Percentiles rank a stretch among this genome's conserved stretches.
phyloP scores from a whole-genome alignment of 1,139 yeast genomes.

The Hansenula sp. region DNA sequence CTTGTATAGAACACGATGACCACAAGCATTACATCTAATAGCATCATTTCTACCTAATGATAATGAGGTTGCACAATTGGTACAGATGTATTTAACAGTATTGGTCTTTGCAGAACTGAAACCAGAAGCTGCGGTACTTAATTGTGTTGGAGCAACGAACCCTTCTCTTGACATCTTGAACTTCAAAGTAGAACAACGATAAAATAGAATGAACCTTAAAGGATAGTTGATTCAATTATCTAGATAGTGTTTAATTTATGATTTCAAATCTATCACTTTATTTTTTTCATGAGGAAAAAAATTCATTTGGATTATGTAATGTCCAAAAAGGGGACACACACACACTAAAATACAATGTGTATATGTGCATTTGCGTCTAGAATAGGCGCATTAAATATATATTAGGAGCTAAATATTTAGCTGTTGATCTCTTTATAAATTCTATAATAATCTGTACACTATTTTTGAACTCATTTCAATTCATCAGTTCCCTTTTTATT shows the following conservation, averaged over 20 bases:
- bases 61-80: slow-evolving; percentile 90
- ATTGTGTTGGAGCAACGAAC: slow-evolving; percentile 83
- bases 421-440: too few species aligned
- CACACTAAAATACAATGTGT: too few species aligned
- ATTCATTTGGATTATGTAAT: too few species aligned
- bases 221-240: background rate
- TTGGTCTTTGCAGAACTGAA: slow-evolving; percentile 66
- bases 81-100: slow-evolving; percentile 92
- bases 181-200: too few species aligned
- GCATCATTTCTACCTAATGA: slow-evolving; percentile 92
- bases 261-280: background rate
- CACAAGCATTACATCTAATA: slow-evolving; percentile 97
- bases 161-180: slow-evolving; percentile 79
- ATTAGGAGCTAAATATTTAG: too few species aligned
- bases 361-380: too few species aligned
- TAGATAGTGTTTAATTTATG: background rate
- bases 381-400: too few species aligned
- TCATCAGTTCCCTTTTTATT: slow-evolving; percentile 34
- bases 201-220: background rate
- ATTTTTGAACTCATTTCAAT: too few species aligned
- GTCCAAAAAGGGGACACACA: too few species aligned
- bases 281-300: background rate
- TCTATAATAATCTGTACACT: too few species aligned
- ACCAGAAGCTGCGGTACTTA: slow-evolving; percentile 68
- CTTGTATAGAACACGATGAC: slow-evolving; percentile 95